Percentiles rank a stretch among this genome's conserved stretches.
Evolutionary conservation across 2,329 filamentous ascomycete species (phyloP).

Genomic region (Neonectria sp.): DNA sequence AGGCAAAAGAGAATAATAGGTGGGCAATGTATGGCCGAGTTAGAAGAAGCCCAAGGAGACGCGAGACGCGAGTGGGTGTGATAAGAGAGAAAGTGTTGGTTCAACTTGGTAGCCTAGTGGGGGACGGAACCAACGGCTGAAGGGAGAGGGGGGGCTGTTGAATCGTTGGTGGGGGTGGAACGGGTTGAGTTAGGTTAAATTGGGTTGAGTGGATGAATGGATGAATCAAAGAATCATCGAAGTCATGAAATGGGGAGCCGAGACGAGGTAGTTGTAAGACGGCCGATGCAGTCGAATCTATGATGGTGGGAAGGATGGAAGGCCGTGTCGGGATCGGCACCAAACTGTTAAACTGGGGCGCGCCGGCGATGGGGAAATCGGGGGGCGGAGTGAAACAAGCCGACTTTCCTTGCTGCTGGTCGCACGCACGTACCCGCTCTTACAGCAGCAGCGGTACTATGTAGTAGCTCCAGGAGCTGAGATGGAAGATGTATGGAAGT

Average conservation of each 20-base stretch:
- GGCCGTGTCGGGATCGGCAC: constrained; percentile 17
- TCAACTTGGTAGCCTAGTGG: not conserved
- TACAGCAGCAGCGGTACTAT: not conserved
- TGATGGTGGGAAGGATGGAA: constrained; percentile 19
- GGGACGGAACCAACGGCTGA: not conserved
- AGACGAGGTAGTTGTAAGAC: not conserved
- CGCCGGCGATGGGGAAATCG: not conserved
- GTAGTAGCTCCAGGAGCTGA: not conserved
- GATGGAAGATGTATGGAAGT: not conserved
- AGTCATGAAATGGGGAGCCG: not conserved
- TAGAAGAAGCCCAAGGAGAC: not conserved
- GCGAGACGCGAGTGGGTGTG: not conserved
- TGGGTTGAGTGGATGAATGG: not conserved
- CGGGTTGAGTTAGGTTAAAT: not conserved
- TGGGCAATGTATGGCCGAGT: not conserved
- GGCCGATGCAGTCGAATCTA: constrained; percentile 6
- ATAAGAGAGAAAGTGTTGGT: not conserved
- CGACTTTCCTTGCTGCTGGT: not conserved
- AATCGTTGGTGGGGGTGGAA: not conserved
- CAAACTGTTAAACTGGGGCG: constrained; percentile 20
- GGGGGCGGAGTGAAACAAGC: constrained; percentile 7
- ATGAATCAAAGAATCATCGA: not conserved
- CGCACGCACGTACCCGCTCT: not conserved
- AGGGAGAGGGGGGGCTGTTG: not conserved
- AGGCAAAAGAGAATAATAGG: not conserved